Conservation (phyloP, 176 grass and related monocot genomes). For the Saccharum spontaneum region DNA sequence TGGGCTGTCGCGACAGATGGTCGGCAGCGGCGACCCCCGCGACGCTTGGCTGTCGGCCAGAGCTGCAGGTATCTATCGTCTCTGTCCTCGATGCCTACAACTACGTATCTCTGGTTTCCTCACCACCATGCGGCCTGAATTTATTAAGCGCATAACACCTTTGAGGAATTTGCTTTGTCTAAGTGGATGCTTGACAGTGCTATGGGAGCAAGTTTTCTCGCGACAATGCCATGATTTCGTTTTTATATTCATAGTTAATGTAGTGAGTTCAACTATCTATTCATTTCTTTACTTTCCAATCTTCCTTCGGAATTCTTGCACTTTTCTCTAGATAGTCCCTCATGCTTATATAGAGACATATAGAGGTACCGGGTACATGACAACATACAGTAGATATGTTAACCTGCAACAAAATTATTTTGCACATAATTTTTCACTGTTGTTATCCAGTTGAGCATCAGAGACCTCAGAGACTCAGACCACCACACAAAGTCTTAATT, state of each 20-base stretch:
- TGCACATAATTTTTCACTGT: neutral
- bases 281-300: neutral
- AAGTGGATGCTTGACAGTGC: too few relatives aligned
- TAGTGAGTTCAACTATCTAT: too few relatives aligned
- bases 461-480: neutral
- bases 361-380: neutral
- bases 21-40: neutral
- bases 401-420: neutral
- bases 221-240: too few relatives aligned
- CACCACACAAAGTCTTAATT: neutral
- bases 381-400: neutral
- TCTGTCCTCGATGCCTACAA: too few relatives aligned
- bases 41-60: neutral
- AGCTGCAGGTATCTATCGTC: conserved; percentile 31
- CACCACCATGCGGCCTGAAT: too few relatives aligned
- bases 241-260: too few relatives aligned
- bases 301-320: neutral
- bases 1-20: conserved; percentile 1
- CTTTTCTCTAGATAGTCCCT: neutral
- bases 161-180: too few relatives aligned
- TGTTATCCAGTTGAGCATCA: conserved; percentile 13
- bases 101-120: too few relatives aligned
- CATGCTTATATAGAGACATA: neutral
- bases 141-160: too few relatives aligned
- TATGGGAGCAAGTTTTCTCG: too few relatives aligned